Percentiles rank a stretch among this genome's conserved stretches.
Conservation (phyloP, 169 alveolate genomes). For the Cryptosporidium ubiquitum region DNA sequence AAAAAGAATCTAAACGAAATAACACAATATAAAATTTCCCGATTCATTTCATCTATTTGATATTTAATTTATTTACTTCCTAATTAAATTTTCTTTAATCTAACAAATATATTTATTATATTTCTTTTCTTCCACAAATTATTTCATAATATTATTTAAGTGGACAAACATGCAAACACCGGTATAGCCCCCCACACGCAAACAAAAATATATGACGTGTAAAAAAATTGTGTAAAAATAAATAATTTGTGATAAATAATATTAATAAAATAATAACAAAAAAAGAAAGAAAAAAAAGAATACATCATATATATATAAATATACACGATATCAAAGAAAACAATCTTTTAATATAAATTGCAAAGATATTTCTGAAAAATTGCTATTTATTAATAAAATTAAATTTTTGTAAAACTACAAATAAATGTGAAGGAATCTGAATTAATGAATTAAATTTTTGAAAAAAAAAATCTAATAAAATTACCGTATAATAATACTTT, state of each 20-base stretch:
- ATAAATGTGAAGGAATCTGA: conserved; percentile 3
- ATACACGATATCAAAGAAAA: no score
- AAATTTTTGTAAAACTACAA: not conserved
- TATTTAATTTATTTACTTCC: not conserved
- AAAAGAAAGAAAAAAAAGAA: no score
- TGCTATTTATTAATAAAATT: not conserved
- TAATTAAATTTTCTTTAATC: not conserved
- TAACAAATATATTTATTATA: no score
- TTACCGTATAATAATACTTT: no score
- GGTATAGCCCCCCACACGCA: conserved; percentile 65
- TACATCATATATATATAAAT: no score
- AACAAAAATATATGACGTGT: conserved; percentile 42
- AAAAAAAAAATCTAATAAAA: no score
- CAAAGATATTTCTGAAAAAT: not conserved
- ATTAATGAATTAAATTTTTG: not conserved
- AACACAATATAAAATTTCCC: not conserved
- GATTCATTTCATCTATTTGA: no score
- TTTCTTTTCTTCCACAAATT: no score
- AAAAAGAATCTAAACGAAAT: not conserved
- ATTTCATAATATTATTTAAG: conserved; percentile 8
- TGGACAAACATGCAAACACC: conserved; percentile 75
- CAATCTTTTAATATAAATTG: no score
- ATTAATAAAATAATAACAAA: not conserved
- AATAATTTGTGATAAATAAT: not conserved
- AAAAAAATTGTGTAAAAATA: conserved; percentile 6